Evolutionary conservation across 202 grass and related monocot species (phyloP).

Genomic region (Schoenoplectus tabernaemontani): DNA sequence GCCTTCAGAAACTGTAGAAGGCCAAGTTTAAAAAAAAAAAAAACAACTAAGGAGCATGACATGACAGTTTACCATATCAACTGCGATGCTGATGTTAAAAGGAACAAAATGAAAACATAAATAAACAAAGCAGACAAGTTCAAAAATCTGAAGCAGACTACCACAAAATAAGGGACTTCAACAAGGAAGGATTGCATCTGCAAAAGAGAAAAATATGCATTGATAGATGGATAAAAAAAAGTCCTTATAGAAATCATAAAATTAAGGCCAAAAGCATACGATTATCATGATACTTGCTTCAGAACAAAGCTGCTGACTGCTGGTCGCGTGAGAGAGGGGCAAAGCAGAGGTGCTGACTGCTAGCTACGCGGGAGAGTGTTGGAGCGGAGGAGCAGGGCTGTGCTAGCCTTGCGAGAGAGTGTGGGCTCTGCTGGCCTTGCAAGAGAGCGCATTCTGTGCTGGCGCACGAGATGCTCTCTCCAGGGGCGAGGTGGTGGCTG

Average conservation of each 20-base stretch:
- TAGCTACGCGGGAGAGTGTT: too few relatives aligned
- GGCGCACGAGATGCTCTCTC: too few relatives aligned
- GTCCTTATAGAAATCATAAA: neutral
- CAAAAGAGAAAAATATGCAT: conserved; percentile 15
- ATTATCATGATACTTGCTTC: too few relatives aligned
- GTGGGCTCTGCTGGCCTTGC: too few relatives aligned
- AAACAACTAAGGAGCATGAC: neutral
- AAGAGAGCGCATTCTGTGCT: too few relatives aligned
- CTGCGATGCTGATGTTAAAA: neutral
- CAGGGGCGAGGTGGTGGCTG: too few relatives aligned
- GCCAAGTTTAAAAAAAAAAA: neutral
- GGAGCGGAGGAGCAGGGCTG: too few relatives aligned
- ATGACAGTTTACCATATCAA: neutral
- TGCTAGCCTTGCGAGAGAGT: too few relatives aligned
- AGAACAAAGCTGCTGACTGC: too few relatives aligned
- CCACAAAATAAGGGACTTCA: conserved; percentile 88
- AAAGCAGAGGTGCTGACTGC: too few relatives aligned
- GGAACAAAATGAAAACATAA: neutral
- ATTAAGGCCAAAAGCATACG: neutral
- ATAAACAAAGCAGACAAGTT: neutral
- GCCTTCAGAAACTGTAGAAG: neutral
- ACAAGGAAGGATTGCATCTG: conserved; percentile 99
- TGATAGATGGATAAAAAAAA: neutral
- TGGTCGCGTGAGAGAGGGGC: too few relatives aligned
- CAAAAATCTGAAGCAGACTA: conserved; percentile 20